These are phyloP conservation scores for Hygrophoropsis aurantiaca DNA, from an alignment of 768 basidiomycete genomes.

Conservation along the genomic window DNA sequence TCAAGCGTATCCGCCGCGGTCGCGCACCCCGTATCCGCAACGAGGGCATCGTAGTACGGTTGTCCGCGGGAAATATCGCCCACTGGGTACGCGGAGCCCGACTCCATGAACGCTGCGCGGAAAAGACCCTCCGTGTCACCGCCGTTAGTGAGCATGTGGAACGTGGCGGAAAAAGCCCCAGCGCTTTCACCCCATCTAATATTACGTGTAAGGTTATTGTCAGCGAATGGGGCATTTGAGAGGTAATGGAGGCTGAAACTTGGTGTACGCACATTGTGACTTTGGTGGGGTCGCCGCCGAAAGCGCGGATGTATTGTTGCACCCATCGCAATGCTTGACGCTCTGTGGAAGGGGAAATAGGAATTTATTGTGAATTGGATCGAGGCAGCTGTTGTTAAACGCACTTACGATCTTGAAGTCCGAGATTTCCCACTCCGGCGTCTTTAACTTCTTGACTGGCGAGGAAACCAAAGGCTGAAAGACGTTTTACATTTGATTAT, in stretches of 20 bases:
- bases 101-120: conserved; percentile 52
- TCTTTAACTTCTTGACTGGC: conserved; percentile 50
- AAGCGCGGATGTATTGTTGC: conserved; percentile 59
- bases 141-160: conserved; percentile 49
- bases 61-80: conserved; percentile 44
- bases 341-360: conserved; percentile 38
- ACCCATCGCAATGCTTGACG: conserved; percentile 63
- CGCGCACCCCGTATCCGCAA: conserved; percentile 41
- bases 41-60: conserved; percentile 42
- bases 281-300: conserved; percentile 64
- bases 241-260: neutral
- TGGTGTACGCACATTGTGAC: conserved; percentile 50
- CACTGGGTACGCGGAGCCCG: conserved; percentile 45
- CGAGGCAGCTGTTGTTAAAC: neutral
- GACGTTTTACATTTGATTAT: too few relatives aligned
- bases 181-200: conserved; percentile 57
- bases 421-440: conserved; percentile 59
- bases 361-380: neutral
- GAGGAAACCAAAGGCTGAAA: conserved; percentile 50
- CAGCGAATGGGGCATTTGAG: too few relatives aligned
- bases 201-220: conserved; percentile 25
- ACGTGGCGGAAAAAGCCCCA: conserved; percentile 52
- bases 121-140: conserved; percentile 48
- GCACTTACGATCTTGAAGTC: conserved; percentile 62
- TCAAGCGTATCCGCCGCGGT: conserved; percentile 37